Evolutionary conservation across 768 basidiomycete species (phyloP).

Genomic region (Amanita phalloides): DNA sequence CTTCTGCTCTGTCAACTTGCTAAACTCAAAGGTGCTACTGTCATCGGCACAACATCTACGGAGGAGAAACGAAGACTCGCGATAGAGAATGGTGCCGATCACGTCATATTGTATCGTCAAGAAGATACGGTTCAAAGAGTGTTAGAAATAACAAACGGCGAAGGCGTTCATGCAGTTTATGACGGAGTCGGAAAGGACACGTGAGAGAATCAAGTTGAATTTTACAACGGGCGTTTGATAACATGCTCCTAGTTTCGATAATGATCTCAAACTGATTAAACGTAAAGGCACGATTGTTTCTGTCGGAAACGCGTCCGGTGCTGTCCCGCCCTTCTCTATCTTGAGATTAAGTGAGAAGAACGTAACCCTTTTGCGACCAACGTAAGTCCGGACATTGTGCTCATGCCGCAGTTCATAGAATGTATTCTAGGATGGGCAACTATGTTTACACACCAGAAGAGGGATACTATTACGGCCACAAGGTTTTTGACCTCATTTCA

Average conservation of each 20-base stretch:
- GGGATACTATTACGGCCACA: conserved; percentile 47
- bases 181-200: conserved; percentile 98
- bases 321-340: conserved; percentile 66
- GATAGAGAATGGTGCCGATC: conserved; percentile 68
- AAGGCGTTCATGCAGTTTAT: conserved; percentile 79
- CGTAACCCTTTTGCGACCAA: conserved; percentile 66
- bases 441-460: conserved; percentile 73
- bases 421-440: conserved; percentile 45
- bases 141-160: conserved; percentile 63
- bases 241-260: conserved; percentile 7
- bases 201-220: conserved; percentile 27
- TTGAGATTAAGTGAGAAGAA: conserved; percentile 75
- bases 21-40: conserved; percentile 67
- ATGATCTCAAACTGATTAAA: conserved; percentile 69
- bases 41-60: conserved; percentile 90
- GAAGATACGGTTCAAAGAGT: conserved; percentile 71
- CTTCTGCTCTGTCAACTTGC: conserved; percentile 59
- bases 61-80: conserved; percentile 76
- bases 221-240: conserved; percentile 34
- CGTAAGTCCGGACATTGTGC: conserved; percentile 31
- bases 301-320: conserved; percentile 87
- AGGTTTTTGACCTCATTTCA: conserved; percentile 53
- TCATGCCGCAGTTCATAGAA: background rate
- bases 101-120: conserved; percentile 74
- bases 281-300: conserved; percentile 87